Percentiles rank a stretch among this genome's conserved stretches.
Evolutionary conservation across 2,329 filamentous ascomycete genomes (phyloP).

Genomic region (Sordariomycetes sp.): DNA sequence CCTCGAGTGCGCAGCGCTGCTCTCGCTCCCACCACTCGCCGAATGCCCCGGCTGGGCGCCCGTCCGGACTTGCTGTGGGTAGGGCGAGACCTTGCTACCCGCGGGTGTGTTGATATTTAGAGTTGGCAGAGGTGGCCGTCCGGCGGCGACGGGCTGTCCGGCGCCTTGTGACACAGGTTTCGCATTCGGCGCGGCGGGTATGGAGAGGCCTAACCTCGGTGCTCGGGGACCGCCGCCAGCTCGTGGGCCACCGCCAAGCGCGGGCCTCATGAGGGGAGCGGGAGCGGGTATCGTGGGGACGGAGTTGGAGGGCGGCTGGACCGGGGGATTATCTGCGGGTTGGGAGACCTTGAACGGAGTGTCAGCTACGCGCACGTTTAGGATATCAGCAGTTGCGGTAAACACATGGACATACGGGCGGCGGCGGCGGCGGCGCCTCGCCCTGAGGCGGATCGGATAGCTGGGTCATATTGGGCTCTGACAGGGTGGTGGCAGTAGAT

Average conservation of each 20-base stretch:
- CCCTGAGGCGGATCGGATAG: slow-evolving; percentile 3
- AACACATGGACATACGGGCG: slow-evolving; percentile 1
- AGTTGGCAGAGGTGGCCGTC: slow-evolving; percentile 53
- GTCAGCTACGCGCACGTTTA: not conserved
- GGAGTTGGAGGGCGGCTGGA: slow-evolving; percentile 14
- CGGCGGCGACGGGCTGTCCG: slow-evolving; percentile 12
- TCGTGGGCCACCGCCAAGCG: slow-evolving; percentile 61
- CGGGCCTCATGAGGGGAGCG: slow-evolving; percentile 70
- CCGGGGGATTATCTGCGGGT: slow-evolving; percentile 13
- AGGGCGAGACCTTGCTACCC: slow-evolving; percentile 62
- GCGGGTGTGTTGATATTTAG: slow-evolving; percentile 80
- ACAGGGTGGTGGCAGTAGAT: not conserved
- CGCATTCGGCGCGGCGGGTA: slow-evolving; percentile 73
- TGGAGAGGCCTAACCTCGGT: slow-evolving; percentile 75
- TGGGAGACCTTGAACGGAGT: slow-evolving; percentile 11
- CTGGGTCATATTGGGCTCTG: slow-evolving; percentile 1
- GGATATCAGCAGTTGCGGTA: not conserved
- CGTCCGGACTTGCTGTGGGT: slow-evolving; percentile 32
- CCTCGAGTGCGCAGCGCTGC: slow-evolving; percentile 65
- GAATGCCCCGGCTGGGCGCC: slow-evolving; percentile 42
- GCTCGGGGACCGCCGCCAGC: slow-evolving; percentile 48
- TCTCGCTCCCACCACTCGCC: slow-evolving; percentile 66
- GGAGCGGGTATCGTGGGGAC: slow-evolving; percentile 57
- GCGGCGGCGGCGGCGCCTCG: slow-evolving; percentile 1
- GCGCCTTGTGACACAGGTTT: slow-evolving; percentile 45